Evolutionary conservation across 2,329 filamentous ascomycete species (phyloP).

Genomic region (Lithohypha guttulata): DNA sequence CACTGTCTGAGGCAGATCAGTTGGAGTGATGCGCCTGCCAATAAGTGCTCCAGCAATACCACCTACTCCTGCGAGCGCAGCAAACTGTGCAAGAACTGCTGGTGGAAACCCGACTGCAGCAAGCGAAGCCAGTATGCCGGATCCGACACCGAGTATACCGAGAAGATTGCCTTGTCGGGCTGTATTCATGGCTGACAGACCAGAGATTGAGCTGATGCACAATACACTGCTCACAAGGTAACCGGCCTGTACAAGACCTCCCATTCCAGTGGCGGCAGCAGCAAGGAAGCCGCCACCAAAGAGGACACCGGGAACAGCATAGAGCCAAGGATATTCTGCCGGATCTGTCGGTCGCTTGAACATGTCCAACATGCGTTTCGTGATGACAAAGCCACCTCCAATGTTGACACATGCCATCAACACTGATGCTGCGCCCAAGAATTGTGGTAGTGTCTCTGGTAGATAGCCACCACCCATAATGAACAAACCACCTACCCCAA

Average conservation of each 20-base stretch:
- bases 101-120: conserved; percentile 69
- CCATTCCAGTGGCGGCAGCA: conserved; percentile 69
- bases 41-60: conserved; percentile 60
- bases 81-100: conserved; percentile 70
- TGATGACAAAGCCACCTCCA: conserved; percentile 80
- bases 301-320: conserved; percentile 62
- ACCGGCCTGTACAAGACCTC: conserved; percentile 74
- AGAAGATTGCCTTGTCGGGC: conserved; percentile 77
- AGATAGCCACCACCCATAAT: conserved; percentile 74
- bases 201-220: conserved; percentile 69
- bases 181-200: conserved; percentile 70
- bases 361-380: conserved; percentile 89
- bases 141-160: conserved; percentile 73
- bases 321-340: conserved; percentile 79
- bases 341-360: conserved; percentile 78
- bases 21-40: conserved; percentile 76
- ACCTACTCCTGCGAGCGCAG: conserved; percentile 62
- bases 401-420: conserved; percentile 81
- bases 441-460: conserved; percentile 67
- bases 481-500: conserved; percentile 78
- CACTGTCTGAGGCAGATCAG: conserved; percentile 78
- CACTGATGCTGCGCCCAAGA: conserved; percentile 67
- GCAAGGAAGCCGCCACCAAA: conserved; percentile 75
- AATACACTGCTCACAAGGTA: conserved; percentile 76
- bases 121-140: conserved; percentile 73